A percentile compares a stretch with the other conserved stretches of the same genome.
Conservation (phyloP, 495 filamentous ascomycete species). For the Aspergillus indologenus region DNA sequence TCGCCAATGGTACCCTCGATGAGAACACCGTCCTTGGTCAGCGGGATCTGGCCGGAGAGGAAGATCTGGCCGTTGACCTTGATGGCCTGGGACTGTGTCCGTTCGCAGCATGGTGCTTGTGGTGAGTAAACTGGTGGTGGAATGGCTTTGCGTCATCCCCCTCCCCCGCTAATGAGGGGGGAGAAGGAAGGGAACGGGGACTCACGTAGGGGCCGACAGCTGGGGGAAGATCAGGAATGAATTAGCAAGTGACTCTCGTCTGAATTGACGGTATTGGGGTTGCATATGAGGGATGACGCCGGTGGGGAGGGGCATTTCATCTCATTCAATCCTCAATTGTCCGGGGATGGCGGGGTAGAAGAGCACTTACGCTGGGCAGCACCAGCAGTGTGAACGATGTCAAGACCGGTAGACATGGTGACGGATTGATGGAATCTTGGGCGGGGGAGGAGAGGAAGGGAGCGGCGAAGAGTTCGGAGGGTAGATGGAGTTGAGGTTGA, state of each 20-base stretch:
- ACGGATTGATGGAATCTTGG: constrained; percentile 14
- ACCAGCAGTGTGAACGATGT: constrained; percentile 39
- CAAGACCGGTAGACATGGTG: constrained; percentile 39
- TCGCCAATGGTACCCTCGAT: constrained; percentile 72
- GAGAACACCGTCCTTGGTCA: constrained; percentile 69
- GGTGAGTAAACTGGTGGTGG: constrained; percentile 4
- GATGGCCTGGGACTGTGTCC: constrained; percentile 80
- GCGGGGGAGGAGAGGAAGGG: constrained; percentile 4
- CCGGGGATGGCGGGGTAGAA: background rate
- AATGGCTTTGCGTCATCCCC: constrained; percentile 7
- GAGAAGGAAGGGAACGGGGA: constrained; percentile 11
- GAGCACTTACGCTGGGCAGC: constrained; percentile 47
- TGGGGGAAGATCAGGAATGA: constrained; percentile 16
- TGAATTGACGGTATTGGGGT: background rate
- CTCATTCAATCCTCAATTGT: background rate
- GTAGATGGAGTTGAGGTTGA: constrained; percentile 10
- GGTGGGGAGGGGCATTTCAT: no score
- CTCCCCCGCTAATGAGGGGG: background rate
- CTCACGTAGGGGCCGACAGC: constrained; percentile 59
- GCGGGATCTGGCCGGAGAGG: constrained; percentile 91
- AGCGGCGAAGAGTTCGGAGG: constrained; percentile 2
- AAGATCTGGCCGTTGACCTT: constrained; percentile 79
- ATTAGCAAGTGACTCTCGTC: constrained; percentile 48
- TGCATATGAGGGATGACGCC: background rate
- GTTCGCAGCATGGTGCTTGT: background rate